Conservation (phyloP, 768 basidiomycete species). For the Rubroboletus satanas region DNA sequence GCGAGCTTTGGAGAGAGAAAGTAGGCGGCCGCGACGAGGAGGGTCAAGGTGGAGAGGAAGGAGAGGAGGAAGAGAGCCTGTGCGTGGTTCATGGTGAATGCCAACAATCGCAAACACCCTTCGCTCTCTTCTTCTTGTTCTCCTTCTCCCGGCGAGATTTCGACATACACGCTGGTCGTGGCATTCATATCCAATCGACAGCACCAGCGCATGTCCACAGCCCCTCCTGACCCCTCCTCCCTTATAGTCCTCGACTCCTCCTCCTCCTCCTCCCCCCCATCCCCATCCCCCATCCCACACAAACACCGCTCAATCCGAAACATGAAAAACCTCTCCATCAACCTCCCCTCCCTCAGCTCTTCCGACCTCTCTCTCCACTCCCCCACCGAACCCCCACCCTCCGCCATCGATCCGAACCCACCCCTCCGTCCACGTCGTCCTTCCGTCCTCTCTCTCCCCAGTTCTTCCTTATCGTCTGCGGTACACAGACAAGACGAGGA, state of each 20-base stretch:
- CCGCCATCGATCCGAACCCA: slow-evolving; percentile 30
- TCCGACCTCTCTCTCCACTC: slow-evolving; percentile 47
- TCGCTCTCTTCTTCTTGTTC: background rate
- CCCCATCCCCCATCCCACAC: slow-evolving; percentile 31
- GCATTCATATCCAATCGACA: slow-evolving; percentile 26
- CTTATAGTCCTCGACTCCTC: slow-evolving; percentile 44
- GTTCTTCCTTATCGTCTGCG: slow-evolving; percentile 44
- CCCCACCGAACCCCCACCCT: slow-evolving; percentile 34
- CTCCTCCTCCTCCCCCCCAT: background rate
- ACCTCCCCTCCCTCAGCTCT: slow-evolving; percentile 58
- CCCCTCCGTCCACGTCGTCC: slow-evolving; percentile 52
- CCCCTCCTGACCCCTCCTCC: slow-evolving; percentile 38
- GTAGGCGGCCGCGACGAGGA: slow-evolving; percentile 45
- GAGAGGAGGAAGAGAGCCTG: slow-evolving; percentile 56
- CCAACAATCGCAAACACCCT: slow-evolving; percentile 10
- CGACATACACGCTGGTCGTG: slow-evolving; percentile 35
- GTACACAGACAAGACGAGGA: slow-evolving; percentile 67
- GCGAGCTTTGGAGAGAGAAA: slow-evolving; percentile 42
- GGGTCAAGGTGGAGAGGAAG: slow-evolving; percentile 43
- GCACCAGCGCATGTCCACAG: slow-evolving; percentile 36
- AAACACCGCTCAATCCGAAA: slow-evolving; percentile 52
- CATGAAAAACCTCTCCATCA: slow-evolving; percentile 74
- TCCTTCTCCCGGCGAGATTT: slow-evolving; percentile 18
- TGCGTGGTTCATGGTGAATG: slow-evolving; percentile 37
- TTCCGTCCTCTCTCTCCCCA: slow-evolving; percentile 68